Evolutionary conservation across 768 basidiomycete species (phyloP).

Genomic region (Leccinum boreale): DNA sequence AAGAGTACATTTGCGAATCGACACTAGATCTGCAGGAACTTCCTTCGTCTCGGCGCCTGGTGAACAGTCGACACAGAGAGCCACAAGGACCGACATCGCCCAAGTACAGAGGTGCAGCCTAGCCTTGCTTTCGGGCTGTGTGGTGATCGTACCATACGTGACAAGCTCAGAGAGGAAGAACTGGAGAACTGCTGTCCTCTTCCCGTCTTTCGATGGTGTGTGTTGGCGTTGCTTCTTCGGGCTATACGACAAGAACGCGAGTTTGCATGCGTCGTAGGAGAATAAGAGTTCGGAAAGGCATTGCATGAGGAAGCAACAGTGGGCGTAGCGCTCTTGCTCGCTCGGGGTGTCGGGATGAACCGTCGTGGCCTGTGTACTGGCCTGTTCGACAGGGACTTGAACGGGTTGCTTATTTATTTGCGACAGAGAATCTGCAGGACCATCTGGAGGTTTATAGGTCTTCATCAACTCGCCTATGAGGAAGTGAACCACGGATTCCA

Average conservation of each 20-base stretch:
- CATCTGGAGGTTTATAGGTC: slow-evolving; percentile 49
- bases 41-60: slow-evolving; percentile 70
- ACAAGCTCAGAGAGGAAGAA: slow-evolving; percentile 84
- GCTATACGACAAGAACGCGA: slow-evolving; percentile 77
- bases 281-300: slow-evolving; percentile 88
- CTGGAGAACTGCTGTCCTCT: slow-evolving; percentile 64
- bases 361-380: slow-evolving; percentile 14
- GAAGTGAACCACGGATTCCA: slow-evolving; percentile 64
- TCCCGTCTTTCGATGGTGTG: slow-evolving; percentile 66
- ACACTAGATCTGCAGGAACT: slow-evolving; percentile 70
- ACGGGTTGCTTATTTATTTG: slow-evolving; percentile 14
- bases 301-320: slow-evolving; percentile 85
- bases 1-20: slow-evolving; percentile 89
- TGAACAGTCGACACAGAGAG: slow-evolving; percentile 87
- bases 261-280: slow-evolving; percentile 90
- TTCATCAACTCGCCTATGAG: slow-evolving; percentile 69
- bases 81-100: slow-evolving; percentile 87
- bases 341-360: slow-evolving; percentile 10
- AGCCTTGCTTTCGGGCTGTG: slow-evolving; percentile 54
- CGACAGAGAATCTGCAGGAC: slow-evolving; percentile 15
- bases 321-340: slow-evolving; percentile 39
- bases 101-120: slow-evolving; percentile 70
- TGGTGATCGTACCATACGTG: slow-evolving; percentile 68
- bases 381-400: slow-evolving; percentile 11
- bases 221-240: slow-evolving; percentile 55